Percentiles rank a stretch among this genome's conserved stretches.
Evolutionary conservation across 2,329 filamentous ascomycete species (phyloP).

Genomic region (Pestalotiopsis sp.): DNA sequence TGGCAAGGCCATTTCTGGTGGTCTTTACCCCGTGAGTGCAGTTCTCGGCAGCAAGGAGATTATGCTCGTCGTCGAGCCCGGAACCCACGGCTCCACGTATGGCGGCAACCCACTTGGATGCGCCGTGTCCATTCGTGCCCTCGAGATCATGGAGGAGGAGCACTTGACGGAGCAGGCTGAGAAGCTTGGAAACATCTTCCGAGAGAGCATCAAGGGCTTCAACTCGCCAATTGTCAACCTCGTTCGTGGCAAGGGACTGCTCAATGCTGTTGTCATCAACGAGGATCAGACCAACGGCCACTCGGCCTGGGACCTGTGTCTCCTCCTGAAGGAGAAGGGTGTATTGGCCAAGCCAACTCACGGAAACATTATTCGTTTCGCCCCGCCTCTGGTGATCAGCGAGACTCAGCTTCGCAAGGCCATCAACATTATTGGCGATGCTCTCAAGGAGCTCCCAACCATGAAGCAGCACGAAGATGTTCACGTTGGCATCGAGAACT

Average conservation of each 20-base stretch:
- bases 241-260: constrained; percentile 87
- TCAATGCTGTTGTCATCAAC: constrained; percentile 97
- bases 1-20: constrained; percentile 96
- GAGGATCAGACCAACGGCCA: constrained; percentile 83
- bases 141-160: constrained; percentile 93
- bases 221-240: constrained; percentile 79
- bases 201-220: constrained; percentile 75
- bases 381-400: constrained; percentile 93
- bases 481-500: constrained; percentile 30
- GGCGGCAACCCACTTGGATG: constrained; percentile 96
- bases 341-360: constrained; percentile 97
- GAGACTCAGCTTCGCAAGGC: constrained; percentile 83
- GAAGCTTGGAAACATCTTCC: constrained; percentile 79
- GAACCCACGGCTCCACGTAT: constrained; percentile 98
- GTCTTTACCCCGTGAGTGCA: constrained; percentile 98
- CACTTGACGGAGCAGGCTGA: constrained; percentile 83
- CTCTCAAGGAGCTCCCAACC: constrained; percentile 78
- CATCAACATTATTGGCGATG: constrained; percentile 77
- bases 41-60: constrained; percentile 87
- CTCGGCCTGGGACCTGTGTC: constrained; percentile 93
- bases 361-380: constrained; percentile 96
- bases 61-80: constrained; percentile 95
- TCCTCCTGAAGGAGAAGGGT: constrained; percentile 94
- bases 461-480: constrained; percentile 48
- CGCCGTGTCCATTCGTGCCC: constrained; percentile 90